Percentiles rank a stretch among this genome's conserved stretches.
phyloP scores from a whole-genome alignment of 2,329 filamentous ascomycete species.

The Monilinia fructicola region DNA sequence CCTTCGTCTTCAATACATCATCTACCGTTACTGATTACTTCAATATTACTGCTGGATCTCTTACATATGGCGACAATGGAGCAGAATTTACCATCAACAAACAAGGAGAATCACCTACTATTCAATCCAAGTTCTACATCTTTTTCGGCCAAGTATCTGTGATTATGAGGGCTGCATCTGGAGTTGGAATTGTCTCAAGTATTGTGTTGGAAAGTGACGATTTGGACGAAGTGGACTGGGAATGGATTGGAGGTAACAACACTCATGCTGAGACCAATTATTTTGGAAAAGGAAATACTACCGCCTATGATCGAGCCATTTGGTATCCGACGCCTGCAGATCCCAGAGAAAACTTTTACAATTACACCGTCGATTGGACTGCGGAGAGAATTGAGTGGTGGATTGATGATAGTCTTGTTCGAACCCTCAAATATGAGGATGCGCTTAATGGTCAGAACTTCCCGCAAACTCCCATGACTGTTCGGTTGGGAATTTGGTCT shows the following conservation, averaged over 20 bases:
- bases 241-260: slow-evolving; percentile 69
- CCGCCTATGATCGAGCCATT: slow-evolving; percentile 67
- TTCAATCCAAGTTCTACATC: slow-evolving; percentile 79
- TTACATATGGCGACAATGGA: slow-evolving; percentile 63
- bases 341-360: slow-evolving; percentile 62
- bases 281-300: slow-evolving; percentile 72
- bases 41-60: slow-evolving; percentile 65
- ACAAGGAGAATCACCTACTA: slow-evolving; percentile 73
- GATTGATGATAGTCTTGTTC: slow-evolving; percentile 66
- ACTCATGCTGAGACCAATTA: slow-evolving; percentile 70
- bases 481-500: slow-evolving; percentile 67
- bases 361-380: slow-evolving; percentile 73
- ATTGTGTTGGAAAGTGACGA: slow-evolving; percentile 83
- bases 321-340: slow-evolving; percentile 56
- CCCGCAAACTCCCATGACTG: slow-evolving; percentile 74
- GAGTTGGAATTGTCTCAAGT: slow-evolving; percentile 74
- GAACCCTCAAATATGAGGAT: slow-evolving; percentile 61
- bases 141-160: slow-evolving; percentile 82
- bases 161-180: slow-evolving; percentile 71
- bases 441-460: slow-evolving; percentile 63
- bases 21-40: slow-evolving; percentile 59
- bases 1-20: slow-evolving; percentile 61
- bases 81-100: slow-evolving; percentile 70
- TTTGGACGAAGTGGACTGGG: slow-evolving; percentile 86
- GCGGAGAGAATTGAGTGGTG: slow-evolving; percentile 64